Evolutionary conservation across 176 grass and related monocot species (phyloP), one percentile per base, ranked within the genome.

Genomic region (Eragrostis curvula): DNA sequence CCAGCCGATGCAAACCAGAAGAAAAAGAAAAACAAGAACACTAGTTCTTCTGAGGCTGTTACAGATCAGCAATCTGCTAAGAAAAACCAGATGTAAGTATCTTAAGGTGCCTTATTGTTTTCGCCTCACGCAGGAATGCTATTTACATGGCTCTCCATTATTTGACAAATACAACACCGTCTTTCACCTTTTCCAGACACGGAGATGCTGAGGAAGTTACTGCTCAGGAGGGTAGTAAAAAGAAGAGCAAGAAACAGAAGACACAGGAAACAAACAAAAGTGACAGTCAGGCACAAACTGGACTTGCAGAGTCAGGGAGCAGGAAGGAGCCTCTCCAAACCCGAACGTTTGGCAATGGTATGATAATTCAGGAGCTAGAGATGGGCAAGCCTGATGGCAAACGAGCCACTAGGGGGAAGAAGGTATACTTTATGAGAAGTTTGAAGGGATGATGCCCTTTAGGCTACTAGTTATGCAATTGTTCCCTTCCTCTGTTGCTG

Each of bases 351-450:
- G 83, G 68, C 79, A 99, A 94, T 89, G 96, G 93, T 63, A 62
- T 99, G 87, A 84, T 82, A 29, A 78, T 99, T 80, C 58, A 99
- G 80, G 83, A 90, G 73, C 72, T 96, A n/a, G 76, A 32, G 8
- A 83, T 91, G 82, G 97, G 97, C 28, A 92, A 88, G 61, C 91
- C 91, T 80, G 93, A 96, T 64, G 97, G 93, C 66, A 91, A 93
- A 91, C 92, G 87, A 50, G 93, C 97, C 73, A 58, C 68, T 43
- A 81, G 64, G 59, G 93, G 93, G 63, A 84, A 73, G 51, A 99
- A 90, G 87, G 97, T 99, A 88, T 74, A 36, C 52, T 18, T 83
- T 61, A 36, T 64, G 9, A 23, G 9, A 47, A 53, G 39, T 7
- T 73, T 75, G 25, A 50, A 17, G 21, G 29, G 45, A 49, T 66